Evolutionary conservation across 306 rosid genomes (phyloP).

Genomic region (Astragalus membranaceus): DNA sequence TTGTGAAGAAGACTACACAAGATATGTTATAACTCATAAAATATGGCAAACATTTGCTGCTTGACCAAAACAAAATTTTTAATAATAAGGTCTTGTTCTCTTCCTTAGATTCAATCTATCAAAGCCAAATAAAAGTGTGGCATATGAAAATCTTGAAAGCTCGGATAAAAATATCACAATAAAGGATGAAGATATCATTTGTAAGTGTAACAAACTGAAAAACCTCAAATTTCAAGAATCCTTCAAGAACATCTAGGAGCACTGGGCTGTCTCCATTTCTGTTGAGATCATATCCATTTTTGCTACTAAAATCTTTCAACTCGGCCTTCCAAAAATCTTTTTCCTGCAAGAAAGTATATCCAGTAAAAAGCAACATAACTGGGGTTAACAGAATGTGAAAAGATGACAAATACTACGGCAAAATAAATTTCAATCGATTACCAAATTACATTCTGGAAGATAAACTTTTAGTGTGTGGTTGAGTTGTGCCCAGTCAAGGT

Average conservation of each 20-base stretch:
- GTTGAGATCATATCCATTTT: constrained; percentile 92
- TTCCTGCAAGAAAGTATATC: constrained; percentile 47
- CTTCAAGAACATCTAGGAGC: constrained; percentile 97
- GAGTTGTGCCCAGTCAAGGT: constrained; percentile 96
- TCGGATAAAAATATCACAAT: neutral
- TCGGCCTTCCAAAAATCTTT: constrained; percentile 93
- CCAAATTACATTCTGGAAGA: constrained; percentile 97
- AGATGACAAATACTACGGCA: neutral
- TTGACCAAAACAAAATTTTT: neutral
- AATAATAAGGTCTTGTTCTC: neutral
- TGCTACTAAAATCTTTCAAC: constrained; percentile 83
- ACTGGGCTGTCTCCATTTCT: constrained; percentile 93
- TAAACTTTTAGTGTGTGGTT: constrained; percentile 89
- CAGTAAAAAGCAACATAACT: neutral
- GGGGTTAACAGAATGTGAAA: neutral
- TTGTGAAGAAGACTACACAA: neutral
- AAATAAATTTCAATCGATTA: constrained; percentile 27
- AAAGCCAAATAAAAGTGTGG: neutral
- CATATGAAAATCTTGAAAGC: neutral
- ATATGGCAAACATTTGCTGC: neutral
- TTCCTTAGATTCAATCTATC: neutral
- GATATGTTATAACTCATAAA: neutral
- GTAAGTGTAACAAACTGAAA: constrained; percentile 13
- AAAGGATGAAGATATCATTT: neutral
- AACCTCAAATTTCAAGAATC: constrained; percentile 98